These are phyloP conservation scores for Malassezia obtusa DNA, from an alignment of 1,284 basidiomycete species.

Conservation along the genomic window DNA sequence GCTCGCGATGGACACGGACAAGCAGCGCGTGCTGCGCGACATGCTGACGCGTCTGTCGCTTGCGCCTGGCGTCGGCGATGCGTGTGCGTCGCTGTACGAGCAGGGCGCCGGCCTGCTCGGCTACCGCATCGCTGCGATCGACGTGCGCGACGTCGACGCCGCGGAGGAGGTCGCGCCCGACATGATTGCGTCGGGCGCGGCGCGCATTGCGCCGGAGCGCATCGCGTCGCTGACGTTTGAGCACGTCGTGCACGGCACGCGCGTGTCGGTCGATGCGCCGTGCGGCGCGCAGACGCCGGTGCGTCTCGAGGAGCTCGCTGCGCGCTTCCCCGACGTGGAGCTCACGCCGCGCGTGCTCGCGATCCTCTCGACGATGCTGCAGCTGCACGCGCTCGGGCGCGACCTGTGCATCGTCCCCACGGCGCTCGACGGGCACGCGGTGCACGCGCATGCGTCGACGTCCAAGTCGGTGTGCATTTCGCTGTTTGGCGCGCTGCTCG, in stretches of 20 bases:
- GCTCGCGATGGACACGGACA: constrained; percentile 27
- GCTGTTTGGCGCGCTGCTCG: constrained; percentile 45
- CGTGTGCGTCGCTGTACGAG: constrained; percentile 5
- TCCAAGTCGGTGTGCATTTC: constrained; percentile 47
- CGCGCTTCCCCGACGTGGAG: constrained; percentile 19
- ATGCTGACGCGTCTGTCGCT: constrained; percentile 33
- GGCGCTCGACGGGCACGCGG: constrained; percentile 19
- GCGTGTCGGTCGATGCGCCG: constrained; percentile 22
- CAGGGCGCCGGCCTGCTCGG: constrained; percentile 36
- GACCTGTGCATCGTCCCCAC: constrained; percentile 43
- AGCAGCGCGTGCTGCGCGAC: constrained; percentile 29
- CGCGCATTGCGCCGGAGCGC: neutral
- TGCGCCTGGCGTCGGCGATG: constrained; percentile 29
- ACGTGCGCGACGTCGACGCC: too few relatives aligned
- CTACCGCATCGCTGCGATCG: constrained; percentile 22
- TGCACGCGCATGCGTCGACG: constrained; percentile 34
- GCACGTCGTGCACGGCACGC: constrained; percentile 17
- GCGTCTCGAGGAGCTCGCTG: constrained; percentile 25
- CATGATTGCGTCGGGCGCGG: neutral
- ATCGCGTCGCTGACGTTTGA: constrained; percentile 27
- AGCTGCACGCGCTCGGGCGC: constrained; percentile 45
- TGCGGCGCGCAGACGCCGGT: constrained; percentile 33
- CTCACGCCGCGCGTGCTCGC: constrained; percentile 44
- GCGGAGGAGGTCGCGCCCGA: neutral
- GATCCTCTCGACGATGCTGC: constrained; percentile 43